A percentile compares a stretch with the other conserved stretches of the same genome.
phyloP scores from a whole-genome alignment of 2,329 filamentous ascomycete species.

The Neofusicoccum cordaticola region DNA sequence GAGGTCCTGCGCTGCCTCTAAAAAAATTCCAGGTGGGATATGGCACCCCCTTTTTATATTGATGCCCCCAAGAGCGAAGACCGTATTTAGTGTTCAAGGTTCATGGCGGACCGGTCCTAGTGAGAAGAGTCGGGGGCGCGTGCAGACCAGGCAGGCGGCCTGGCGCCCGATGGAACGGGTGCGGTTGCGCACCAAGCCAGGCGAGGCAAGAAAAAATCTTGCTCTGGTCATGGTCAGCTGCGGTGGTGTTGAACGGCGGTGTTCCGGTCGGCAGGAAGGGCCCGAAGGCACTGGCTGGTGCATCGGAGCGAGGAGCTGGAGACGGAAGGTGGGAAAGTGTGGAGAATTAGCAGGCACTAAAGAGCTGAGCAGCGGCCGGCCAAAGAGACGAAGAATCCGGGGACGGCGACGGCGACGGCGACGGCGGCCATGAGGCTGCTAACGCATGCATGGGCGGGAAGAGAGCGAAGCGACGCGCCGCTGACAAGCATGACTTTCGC shows the following conservation, averaged over 20 bases:
- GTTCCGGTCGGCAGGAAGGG: not conserved
- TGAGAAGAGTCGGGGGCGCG: not conserved
- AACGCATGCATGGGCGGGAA: not conserved
- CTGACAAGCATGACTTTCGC: not conserved
- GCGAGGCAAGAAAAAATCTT: not conserved
- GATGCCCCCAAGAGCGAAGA: not conserved
- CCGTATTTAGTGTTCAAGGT: not conserved
- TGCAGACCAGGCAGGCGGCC: not conserved
- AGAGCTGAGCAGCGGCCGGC: not conserved
- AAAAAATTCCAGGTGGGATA: no score
- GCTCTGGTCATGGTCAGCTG: not conserved
- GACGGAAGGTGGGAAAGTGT: constrained; percentile 7
- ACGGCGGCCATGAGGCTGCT: not conserved
- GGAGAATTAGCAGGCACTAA: not conserved
- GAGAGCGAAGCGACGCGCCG: not conserved
- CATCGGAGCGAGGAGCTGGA: constrained; percentile 5
- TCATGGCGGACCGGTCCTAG: constrained; percentile 5
- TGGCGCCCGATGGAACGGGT: no score
- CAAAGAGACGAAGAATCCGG: not conserved
- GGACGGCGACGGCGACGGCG: not conserved
- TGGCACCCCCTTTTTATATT: not conserved
- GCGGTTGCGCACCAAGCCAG: no score
- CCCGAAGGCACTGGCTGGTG: not conserved
- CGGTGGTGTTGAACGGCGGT: not conserved
- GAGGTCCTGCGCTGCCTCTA: not conserved